A percentile compares a stretch with the other conserved stretches of the same genome.
Evolutionary conservation across 495 filamentous ascomycete genomes (phyloP).

Genomic region (Penicillium paxilli): DNA sequence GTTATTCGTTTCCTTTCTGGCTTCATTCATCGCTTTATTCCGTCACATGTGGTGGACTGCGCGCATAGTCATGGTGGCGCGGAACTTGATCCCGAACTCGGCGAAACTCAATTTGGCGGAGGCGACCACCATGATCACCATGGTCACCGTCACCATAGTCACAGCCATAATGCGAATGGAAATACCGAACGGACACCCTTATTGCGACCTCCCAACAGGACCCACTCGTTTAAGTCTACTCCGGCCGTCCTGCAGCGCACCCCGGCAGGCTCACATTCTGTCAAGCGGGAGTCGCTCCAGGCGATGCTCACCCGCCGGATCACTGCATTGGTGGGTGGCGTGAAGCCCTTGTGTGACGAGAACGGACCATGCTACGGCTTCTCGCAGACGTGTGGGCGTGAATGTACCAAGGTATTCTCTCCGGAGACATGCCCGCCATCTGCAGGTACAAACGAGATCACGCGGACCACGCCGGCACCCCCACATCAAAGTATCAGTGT

Average conservation of each 20-base stretch:
- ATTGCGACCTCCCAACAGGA: constrained; percentile 9
- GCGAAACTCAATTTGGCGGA: constrained; percentile 16
- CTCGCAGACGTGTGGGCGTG: constrained; percentile 79
- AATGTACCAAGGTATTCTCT: constrained; percentile 57
- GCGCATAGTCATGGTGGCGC: constrained; percentile 68
- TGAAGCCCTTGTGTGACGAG: constrained; percentile 69
- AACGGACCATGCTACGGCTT: constrained; percentile 80
- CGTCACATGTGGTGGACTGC: constrained; percentile 93
- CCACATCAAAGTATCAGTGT: constrained; percentile 18
- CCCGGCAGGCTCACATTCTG: not conserved
- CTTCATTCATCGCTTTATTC: constrained; percentile 78
- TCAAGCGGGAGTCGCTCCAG: constrained; percentile 40
- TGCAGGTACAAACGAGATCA: constrained; percentile 3
- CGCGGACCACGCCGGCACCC: constrained; percentile 1
- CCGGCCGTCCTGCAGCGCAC: constrained; percentile 23
- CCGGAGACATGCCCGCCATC: constrained; percentile 8
- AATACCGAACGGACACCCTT: constrained; percentile 50
- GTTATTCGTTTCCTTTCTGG: constrained; percentile 81
- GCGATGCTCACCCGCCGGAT: constrained; percentile 48
- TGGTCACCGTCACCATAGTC: constrained; percentile 13
- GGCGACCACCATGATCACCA: constrained; percentile 18
- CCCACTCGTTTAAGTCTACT: constrained; percentile 24
- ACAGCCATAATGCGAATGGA: constrained; percentile 14
- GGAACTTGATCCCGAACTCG: constrained; percentile 36
- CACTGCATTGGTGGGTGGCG: constrained; percentile 64